A percentile compares a stretch with the other conserved stretches of the same genome.
phyloP scores from a whole-genome alignment of 2,329 filamentous ascomycete genomes.

The Epicoccum nigrum region DNA sequence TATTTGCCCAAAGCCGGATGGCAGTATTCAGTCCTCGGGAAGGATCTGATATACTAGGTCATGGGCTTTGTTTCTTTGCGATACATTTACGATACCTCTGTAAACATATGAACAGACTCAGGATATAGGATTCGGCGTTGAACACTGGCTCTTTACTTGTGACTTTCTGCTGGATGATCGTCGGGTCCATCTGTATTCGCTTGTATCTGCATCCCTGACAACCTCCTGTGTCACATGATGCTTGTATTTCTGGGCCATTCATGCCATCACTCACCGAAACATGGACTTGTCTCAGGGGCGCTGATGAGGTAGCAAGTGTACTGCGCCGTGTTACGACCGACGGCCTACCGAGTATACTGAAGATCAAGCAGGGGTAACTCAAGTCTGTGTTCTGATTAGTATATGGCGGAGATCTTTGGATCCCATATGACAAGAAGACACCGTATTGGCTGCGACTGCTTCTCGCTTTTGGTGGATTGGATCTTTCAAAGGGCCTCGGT shows the following conservation, averaged over 20 bases:
- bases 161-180: neutral
- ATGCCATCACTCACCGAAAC: constrained; percentile 18
- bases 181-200: neutral
- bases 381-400: too few relatives aligned
- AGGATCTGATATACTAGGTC: constrained; percentile 37
- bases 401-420: too few relatives aligned
- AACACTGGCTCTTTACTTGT: neutral
- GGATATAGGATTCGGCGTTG: constrained; percentile 3
- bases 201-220: neutral
- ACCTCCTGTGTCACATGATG: neutral
- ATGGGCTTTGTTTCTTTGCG: constrained; percentile 32
- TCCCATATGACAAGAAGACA: too few relatives aligned
- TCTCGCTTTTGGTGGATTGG: too few relatives aligned
- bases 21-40: constrained; percentile 30
- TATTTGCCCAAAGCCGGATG: constrained; percentile 32
- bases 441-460: too few relatives aligned
- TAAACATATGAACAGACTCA: constrained; percentile 36
- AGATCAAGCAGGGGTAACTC: too few relatives aligned
- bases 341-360: too few relatives aligned
- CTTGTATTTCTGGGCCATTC: constrained; percentile 9
- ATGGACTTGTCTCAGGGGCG: constrained; percentile 8
- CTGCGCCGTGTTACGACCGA: too few relatives aligned
- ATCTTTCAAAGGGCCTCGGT: too few relatives aligned
- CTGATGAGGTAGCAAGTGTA: constrained; percentile 5
- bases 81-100: constrained; percentile 36